Conservation (phyloP, 208 protist genomes). For the Leishmania tarentolae region DNA sequence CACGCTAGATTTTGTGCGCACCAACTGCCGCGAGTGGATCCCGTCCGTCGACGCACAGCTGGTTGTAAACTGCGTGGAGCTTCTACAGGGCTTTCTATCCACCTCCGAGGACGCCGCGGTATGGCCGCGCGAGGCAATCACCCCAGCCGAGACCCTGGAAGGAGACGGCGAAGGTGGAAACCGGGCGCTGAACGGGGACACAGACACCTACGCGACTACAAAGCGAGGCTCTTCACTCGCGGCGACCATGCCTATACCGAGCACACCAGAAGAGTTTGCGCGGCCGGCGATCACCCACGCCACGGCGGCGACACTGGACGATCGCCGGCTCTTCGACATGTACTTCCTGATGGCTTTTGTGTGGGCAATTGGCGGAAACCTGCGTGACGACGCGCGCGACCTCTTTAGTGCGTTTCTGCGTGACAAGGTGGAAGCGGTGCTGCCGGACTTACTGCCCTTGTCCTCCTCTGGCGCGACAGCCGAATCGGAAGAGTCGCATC, state of each 20-base stretch:
- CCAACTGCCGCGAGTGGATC: constrained; percentile 90
- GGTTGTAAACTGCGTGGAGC: constrained; percentile 88
- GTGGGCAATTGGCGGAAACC: constrained; percentile 96
- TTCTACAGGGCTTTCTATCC: constrained; percentile 82
- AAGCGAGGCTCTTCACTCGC: constrained; percentile 18
- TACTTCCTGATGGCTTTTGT: constrained; percentile 96
- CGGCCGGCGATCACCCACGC: constrained; percentile 58
- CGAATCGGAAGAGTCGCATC: not conserved
- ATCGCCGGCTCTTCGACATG: constrained; percentile 86
- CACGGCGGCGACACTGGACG: constrained; percentile 44
- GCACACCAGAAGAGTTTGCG: constrained; percentile 72
- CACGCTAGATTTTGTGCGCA: constrained; percentile 88
- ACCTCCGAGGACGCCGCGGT: constrained; percentile 51
- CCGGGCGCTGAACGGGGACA: constrained; percentile 9
- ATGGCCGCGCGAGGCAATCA: constrained; percentile 57
- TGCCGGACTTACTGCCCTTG: constrained; percentile 59
- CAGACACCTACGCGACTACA: constrained; percentile 4
- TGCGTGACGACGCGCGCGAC: constrained; percentile 86
- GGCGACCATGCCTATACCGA: constrained; percentile 20
- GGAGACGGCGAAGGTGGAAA: constrained; percentile 31
- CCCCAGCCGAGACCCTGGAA: constrained; percentile 34
- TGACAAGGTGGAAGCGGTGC: constrained; percentile 57
- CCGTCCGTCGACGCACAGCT: constrained; percentile 90
- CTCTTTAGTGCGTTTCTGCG: constrained; percentile 88
- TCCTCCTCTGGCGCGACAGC: not conserved